phyloP scores from a whole-genome alignment of 2,329 filamentous ascomycete species.

The Salinomyces thailandicus region DNA sequence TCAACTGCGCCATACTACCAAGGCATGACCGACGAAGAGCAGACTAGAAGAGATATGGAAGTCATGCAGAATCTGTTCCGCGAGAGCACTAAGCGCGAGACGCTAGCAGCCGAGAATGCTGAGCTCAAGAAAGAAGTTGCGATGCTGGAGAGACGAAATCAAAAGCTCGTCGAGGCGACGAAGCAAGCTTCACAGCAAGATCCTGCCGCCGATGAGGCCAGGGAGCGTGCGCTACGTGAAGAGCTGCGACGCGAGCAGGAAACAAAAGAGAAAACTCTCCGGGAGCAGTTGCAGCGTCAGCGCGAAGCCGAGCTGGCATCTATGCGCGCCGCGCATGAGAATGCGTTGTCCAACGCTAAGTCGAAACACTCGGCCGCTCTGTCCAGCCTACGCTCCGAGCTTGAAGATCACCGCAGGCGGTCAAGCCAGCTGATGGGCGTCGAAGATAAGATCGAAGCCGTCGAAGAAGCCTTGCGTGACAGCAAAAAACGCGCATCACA shows the following conservation, averaged over 20 bases:
- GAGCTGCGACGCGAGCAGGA: slow-evolving; percentile 3
- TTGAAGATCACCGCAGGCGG: slow-evolving; percentile 17
- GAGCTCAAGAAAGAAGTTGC: slow-evolving; percentile 17
- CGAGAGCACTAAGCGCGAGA: slow-evolving; percentile 17
- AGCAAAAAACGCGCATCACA: slow-evolving; percentile 18
- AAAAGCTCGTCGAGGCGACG: slow-evolving; percentile 7
- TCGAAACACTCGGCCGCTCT: slow-evolving; percentile 15
- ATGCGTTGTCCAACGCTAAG: slow-evolving; percentile 12
- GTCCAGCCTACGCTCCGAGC: slow-evolving; percentile 15
- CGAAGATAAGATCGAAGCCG: slow-evolving; percentile 23
- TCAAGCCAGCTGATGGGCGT: slow-evolving; percentile 19
- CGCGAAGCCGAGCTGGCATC: slow-evolving; percentile 6
- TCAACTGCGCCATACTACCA: slow-evolving; percentile 10
- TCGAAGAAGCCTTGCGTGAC: slow-evolving; percentile 22
- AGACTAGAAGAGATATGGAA: slow-evolving; percentile 18
- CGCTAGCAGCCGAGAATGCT: slow-evolving; percentile 14
- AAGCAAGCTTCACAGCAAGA: slow-evolving; percentile 7
- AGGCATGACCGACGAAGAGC: slow-evolving; percentile 12
- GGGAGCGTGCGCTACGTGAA: slow-evolving; percentile 5
- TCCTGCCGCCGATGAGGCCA: slow-evolving; percentile 3
- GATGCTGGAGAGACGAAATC: slow-evolving; percentile 14
- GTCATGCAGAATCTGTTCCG: slow-evolving; percentile 21
- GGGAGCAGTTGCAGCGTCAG: slow-evolving; percentile 1
- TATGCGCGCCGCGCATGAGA: slow-evolving; percentile 12
- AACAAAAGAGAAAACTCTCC: not conserved